Evolutionary conservation across 139 green algal species (phyloP), one percentile per base, ranked within the genome.

Genomic region (Chlorella vulgaris): DNA sequence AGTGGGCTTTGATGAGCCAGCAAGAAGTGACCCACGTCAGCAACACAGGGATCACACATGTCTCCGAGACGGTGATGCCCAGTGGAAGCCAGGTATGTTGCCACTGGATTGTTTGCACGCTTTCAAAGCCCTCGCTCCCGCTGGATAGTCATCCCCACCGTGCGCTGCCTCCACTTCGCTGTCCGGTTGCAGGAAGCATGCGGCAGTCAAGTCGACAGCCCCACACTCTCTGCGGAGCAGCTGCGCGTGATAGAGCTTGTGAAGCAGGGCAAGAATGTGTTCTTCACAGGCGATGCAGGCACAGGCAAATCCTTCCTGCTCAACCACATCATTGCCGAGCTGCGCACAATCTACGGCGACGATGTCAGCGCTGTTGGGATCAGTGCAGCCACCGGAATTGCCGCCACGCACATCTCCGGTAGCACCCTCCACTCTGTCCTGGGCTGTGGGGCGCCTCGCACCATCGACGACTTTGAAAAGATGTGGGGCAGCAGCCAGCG

Each of bases 251-350:
- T 90, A 71, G 26, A 86, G 42, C 66, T 91, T 26, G 89, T 94
- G 3, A 63, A 73, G 18, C 29, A 80, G 3, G 85, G 88, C n/a
- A 62, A 85, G 8, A 93, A 87, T 67, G 86, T 94, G 4, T 94
- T 93, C 83, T 93, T 93, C 85, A 92, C 89, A 26, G 91, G 91
- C n/a, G 91, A 91, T 69, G 91, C 91, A 1, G 90, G 88, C 40
- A 93, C 87, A 29, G 91, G 91, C 55, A 94, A 94, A 83, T 90
- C 86, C 21, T 65, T 65, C 55, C 55, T 65, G 55, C 21, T 65
- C 18, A 65, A 65, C 21, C 18, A 28, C 55, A 65, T 65, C 55
- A 65, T 65, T 31, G 5, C 15, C 18, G 38, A 82, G 35, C 84
- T 92, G 62, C 63, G 62, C 26, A 21, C 77, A 28, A 74, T 67